phyloP scores from a whole-genome alignment of 805 yeast genomes.

The Kodamaea neixiangensis region DNA sequence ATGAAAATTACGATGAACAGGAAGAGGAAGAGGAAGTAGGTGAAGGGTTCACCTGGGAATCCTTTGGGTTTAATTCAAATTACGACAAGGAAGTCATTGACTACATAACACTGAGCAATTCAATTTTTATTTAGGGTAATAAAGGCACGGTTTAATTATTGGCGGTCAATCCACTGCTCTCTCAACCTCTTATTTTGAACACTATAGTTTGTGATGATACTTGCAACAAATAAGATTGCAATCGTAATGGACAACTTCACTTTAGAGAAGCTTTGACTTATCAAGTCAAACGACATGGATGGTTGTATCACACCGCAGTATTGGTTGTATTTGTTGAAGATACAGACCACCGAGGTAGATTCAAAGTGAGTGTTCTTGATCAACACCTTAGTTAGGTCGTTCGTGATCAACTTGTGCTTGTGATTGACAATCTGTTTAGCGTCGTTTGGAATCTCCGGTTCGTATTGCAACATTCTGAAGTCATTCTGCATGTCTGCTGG shows the following conservation, averaged over 20 bases:
- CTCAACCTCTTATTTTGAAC: slow-evolving; percentile 56
- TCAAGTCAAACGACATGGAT: slow-evolving; percentile 77
- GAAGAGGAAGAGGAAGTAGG: slow-evolving; percentile 1
- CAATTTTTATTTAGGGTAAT: slow-evolving; percentile 18
- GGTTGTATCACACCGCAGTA: slow-evolving; percentile 81
- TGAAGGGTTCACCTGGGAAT: slow-evolving; percentile 24
- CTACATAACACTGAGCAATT: slow-evolving; percentile 19
- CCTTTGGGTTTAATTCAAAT: slow-evolving; percentile 29
- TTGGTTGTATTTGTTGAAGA: slow-evolving; percentile 58
- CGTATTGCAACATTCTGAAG: slow-evolving; percentile 62
- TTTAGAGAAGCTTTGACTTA: slow-evolving; percentile 69
- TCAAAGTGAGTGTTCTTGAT: slow-evolving; percentile 65
- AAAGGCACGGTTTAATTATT: slow-evolving; percentile 7
- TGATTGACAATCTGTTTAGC: slow-evolving; percentile 37
- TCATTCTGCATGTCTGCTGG: slow-evolving; percentile 54
- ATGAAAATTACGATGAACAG: slow-evolving; percentile 17
- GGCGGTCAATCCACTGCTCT: slow-evolving; percentile 48
- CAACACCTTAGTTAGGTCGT: slow-evolving; percentile 22
- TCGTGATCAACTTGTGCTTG: slow-evolving; percentile 30
- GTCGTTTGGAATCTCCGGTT: slow-evolving; percentile 55
- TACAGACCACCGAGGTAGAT: slow-evolving; percentile 74
- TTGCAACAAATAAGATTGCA: slow-evolving; percentile 46
- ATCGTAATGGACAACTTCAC: slow-evolving; percentile 63
- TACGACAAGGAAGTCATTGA: slow-evolving; percentile 20
- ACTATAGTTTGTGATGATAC: slow-evolving; percentile 56